Evolutionary conservation across 306 rosid species (phyloP).

Genomic region (Erythrophleum fordii): DNA sequence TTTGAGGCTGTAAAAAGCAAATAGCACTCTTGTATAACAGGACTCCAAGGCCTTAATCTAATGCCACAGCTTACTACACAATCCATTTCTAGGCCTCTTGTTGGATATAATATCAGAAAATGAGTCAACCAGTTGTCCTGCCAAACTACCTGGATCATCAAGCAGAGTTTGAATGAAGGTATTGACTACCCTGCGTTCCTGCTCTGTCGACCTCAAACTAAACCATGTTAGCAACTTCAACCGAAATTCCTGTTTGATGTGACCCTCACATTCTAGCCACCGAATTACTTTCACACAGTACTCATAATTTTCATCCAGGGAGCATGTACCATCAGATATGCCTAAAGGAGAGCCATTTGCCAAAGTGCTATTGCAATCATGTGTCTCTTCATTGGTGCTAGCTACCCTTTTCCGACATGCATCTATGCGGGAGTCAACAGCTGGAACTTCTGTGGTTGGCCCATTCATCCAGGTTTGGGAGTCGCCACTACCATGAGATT

Average conservation of each 20-base stretch:
- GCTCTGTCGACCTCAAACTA: slow-evolving; percentile 96
- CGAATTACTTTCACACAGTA: slow-evolving; percentile 94
- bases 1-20: slow-evolving; percentile 42
- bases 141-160: slow-evolving; percentile 95
- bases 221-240: slow-evolving; percentile 97
- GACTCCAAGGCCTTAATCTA: slow-evolving; percentile 46
- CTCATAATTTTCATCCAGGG: slow-evolving; percentile 88
- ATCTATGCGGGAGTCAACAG: slow-evolving; percentile 74
- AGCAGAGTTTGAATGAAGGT: slow-evolving; percentile 93
- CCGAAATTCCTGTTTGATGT: slow-evolving; percentile 83
- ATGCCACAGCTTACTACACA: slow-evolving; percentile 65
- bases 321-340: slow-evolving; percentile 55
- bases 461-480: slow-evolving; percentile 83
- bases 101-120: slow-evolving; percentile 85
- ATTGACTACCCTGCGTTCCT: slow-evolving; percentile 93
- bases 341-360: slow-evolving; percentile 79
- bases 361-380: slow-evolving; percentile 92
- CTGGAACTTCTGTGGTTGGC: slow-evolving; percentile 66
- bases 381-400: slow-evolving; percentile 69
- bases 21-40: slow-evolving; percentile 40
- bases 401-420: slow-evolving; percentile 73
- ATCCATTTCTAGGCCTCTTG: slow-evolving; percentile 84
- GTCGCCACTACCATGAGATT: slow-evolving; percentile 95
- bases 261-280: slow-evolving; percentile 97
- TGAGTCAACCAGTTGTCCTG: slow-evolving; percentile 96